phyloP scores from a whole-genome alignment of 78 protist species.

The Dictyostelium brefeldianum region DNA sequence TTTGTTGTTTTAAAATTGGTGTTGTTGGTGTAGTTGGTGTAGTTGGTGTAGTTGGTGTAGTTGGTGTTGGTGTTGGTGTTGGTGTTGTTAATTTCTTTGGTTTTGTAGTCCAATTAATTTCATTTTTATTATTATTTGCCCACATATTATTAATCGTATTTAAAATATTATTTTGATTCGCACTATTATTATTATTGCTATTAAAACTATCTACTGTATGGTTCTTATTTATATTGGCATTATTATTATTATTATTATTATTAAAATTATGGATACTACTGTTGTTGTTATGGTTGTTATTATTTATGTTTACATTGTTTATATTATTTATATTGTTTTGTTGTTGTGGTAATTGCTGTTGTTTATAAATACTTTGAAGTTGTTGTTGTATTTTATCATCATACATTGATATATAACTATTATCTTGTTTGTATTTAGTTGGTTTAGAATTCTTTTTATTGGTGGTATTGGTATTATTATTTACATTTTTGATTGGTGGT shows the following conservation, averaged over 20 bases:
- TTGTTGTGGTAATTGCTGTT: neutral
- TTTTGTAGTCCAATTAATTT: slow-evolving; percentile 1
- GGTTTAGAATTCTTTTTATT: neutral
- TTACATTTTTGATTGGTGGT: slow-evolving; percentile 1
- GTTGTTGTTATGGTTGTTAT: neutral
- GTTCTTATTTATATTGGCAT: neutral
- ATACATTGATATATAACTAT: neutral
- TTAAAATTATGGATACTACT: neutral
- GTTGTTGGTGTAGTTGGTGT: neutral
- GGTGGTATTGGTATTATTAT: neutral
- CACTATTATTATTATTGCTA: too few species aligned
- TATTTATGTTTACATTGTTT: neutral
- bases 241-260: neutral
- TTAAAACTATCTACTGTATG: neutral
- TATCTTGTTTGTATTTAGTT: neutral
- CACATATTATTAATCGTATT: too few species aligned
- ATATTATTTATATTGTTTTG: neutral
- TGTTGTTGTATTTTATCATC: slow-evolving; percentile 22
- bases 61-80: neutral
- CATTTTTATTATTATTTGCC: neutral
- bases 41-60: neutral
- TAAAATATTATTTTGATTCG: too few species aligned
- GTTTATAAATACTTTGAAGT: slow-evolving; percentile 17
- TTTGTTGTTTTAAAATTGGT: neutral
- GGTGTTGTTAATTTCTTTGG: neutral